These are phyloP conservation scores for Yueomyces sp. DNA, from an alignment of 805 yeast genomes.

Conservation along the genomic window DNA sequence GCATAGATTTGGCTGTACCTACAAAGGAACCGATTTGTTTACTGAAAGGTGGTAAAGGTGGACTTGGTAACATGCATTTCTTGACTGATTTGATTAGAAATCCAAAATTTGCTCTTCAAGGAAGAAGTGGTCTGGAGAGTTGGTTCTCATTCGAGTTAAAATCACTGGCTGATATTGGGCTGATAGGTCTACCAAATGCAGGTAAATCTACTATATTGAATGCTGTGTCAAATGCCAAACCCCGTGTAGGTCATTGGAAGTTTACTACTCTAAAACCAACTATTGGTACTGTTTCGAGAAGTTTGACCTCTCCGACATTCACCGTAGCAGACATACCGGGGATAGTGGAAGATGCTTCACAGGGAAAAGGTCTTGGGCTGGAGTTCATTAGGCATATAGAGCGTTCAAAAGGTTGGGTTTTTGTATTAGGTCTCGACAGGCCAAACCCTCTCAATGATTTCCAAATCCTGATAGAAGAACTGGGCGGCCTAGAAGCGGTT, in stretches of 20 bases:
- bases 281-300: conserved; percentile 69
- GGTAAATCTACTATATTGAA: conserved; percentile 85
- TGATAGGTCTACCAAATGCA: conserved; percentile 93
- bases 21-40: conserved; percentile 55
- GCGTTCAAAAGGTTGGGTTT: conserved; percentile 78
- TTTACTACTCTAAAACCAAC: conserved; percentile 90
- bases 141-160: conserved; percentile 72
- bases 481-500: conserved; percentile 49
- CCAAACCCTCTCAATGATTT: conserved; percentile 56
- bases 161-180: conserved; percentile 81
- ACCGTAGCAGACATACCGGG: conserved; percentile 98
- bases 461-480: conserved; percentile 47
- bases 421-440: conserved; percentile 68
- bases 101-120: conserved; percentile 77
- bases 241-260: conserved; percentile 92
- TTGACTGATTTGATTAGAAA: conserved; percentile 71
- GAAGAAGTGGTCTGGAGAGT: conserved; percentile 55
- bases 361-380: conserved; percentile 83
- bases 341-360: conserved; percentile 74
- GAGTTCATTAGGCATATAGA: conserved; percentile 89
- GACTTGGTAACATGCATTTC: conserved; percentile 94
- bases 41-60: conserved; percentile 82
- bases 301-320: conserved; percentile 50
- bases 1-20: conserved; percentile 55
- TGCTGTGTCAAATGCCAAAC: conserved; percentile 80